phyloP scores from a whole-genome alignment of 2,329 filamentous ascomycete species.

The Immersiporthe knoxdaviesiana region DNA sequence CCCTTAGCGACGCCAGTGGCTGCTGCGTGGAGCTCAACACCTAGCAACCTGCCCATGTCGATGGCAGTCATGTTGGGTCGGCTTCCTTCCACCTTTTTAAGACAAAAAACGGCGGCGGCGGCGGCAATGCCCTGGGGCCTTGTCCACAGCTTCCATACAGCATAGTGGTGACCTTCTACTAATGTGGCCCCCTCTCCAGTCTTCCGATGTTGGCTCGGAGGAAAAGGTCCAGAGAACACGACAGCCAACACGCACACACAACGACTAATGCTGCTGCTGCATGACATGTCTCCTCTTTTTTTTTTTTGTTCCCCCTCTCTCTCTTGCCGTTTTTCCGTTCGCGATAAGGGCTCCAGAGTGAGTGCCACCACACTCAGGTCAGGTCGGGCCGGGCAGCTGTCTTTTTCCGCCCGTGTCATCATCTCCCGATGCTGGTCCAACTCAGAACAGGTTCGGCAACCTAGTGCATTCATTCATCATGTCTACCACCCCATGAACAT shows the following conservation, averaged over 20 bases:
- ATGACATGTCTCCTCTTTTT: neutral
- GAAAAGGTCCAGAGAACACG: neutral
- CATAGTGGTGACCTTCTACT: neutral
- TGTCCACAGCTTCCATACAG: neutral
- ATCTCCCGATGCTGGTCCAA: neutral
- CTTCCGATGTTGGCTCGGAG: neutral
- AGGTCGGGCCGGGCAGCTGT: neutral
- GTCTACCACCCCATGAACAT: neutral
- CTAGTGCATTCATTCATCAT: neutral
- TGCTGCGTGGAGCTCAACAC: constrained; percentile 1
- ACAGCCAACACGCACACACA: neutral
- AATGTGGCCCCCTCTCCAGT: neutral
- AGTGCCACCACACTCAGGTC: neutral
- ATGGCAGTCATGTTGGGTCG: constrained; percentile 1
- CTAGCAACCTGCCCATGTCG: neutral
- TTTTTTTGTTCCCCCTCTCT: neutral
- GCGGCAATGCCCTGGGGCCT: neutral
- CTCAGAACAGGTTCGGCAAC: neutral
- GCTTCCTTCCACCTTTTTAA: neutral
- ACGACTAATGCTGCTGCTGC: neutral
- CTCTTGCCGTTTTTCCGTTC: too few relatives aligned
- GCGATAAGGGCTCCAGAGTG: neutral
- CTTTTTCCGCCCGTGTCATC: neutral
- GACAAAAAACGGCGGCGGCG: neutral
- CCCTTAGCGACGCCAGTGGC: neutral